Percentiles rank a stretch among this genome's conserved stretches.
Conservation (phyloP, 2,329 filamentous ascomycete species). For the Metarhizium robertsii region DNA sequence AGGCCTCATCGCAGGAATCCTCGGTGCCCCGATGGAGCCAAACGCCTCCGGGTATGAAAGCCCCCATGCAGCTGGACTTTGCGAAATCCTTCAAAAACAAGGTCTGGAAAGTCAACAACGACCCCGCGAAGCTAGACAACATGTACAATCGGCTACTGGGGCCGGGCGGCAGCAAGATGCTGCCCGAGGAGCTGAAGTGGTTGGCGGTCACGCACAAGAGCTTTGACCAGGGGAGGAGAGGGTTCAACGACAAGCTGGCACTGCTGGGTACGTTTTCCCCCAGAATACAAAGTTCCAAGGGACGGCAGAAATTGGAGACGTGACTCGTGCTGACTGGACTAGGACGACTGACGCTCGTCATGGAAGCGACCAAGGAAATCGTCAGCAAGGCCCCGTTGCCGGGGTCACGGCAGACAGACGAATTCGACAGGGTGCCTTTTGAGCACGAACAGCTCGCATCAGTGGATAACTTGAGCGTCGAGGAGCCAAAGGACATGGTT, state of each 20-base stretch:
- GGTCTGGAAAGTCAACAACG: slow-evolving; percentile 62
- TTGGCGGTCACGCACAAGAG: slow-evolving; percentile 95
- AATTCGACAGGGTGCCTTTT: slow-evolving; percentile 55
- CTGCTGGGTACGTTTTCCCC: slow-evolving; percentile 57
- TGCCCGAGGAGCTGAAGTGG: slow-evolving; percentile 94
- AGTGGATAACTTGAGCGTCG: slow-evolving; percentile 60
- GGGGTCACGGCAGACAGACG: slow-evolving; percentile 26
- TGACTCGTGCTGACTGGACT: slow-evolving; percentile 6
- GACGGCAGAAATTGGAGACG: neutral
- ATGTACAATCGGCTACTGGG: slow-evolving; percentile 74
- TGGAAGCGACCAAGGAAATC: slow-evolving; percentile 30
- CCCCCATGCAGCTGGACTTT: slow-evolving; percentile 53
- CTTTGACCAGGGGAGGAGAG: slow-evolving; percentile 88
- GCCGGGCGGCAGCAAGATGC: slow-evolving; percentile 56
- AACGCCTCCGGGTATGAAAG: slow-evolving; percentile 62
- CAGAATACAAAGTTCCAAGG: neutral
- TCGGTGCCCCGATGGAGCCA: slow-evolving; percentile 55
- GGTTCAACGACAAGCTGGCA: slow-evolving; percentile 90
- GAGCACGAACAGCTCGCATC: slow-evolving; percentile 60
- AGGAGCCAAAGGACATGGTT: slow-evolving; percentile 52
- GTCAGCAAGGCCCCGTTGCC: slow-evolving; percentile 22
- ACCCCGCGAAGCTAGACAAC: slow-evolving; percentile 63
- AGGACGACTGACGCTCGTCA: slow-evolving; percentile 28
- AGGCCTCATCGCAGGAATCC: slow-evolving; percentile 8
- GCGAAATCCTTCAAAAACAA: slow-evolving; percentile 43